These are phyloP conservation scores for Malassezia sympodialis DNA, from an alignment of 1,284 basidiomycete genomes.

Conservation along the genomic window DNA sequence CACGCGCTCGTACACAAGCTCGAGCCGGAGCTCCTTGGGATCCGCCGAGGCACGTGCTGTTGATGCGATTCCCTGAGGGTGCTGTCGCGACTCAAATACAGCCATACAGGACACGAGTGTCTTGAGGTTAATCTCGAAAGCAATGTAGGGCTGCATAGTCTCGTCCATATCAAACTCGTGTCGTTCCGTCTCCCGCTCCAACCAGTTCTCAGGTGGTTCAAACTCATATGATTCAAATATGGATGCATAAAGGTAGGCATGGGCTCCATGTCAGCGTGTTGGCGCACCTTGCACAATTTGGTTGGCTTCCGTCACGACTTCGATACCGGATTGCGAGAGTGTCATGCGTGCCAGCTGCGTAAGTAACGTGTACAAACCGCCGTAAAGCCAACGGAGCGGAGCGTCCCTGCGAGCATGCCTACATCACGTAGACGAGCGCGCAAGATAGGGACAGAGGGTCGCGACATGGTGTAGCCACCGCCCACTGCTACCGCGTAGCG, in stretches of 20 bases:
- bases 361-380: neutral
- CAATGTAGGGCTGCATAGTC: slow-evolving; percentile 7
- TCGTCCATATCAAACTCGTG: slow-evolving; percentile 7
- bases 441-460: neutral
- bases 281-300: slow-evolving; percentile 3
- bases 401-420: neutral
- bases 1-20: slow-evolving; percentile 6
- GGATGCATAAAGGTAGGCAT: slow-evolving; percentile 16
- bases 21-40: neutral
- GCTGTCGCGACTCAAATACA: slow-evolving; percentile 1
- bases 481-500: neutral
- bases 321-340: slow-evolving; percentile 14
- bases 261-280: neutral
- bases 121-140: slow-evolving; percentile 6
- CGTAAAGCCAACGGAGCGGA: slow-evolving; percentile 7
- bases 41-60: neutral
- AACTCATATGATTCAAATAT: slow-evolving; percentile 16
- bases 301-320: slow-evolving; percentile 9
- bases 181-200: neutral
- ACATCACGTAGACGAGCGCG: slow-evolving; percentile 5
- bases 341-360: slow-evolving; percentile 11
- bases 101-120: neutral
- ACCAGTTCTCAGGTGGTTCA: slow-evolving; percentile 5
- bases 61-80: neutral
- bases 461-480: neutral